Evolutionary conservation across 495 filamentous ascomycete genomes (phyloP).

Genomic region (Aspergillus leporis): DNA sequence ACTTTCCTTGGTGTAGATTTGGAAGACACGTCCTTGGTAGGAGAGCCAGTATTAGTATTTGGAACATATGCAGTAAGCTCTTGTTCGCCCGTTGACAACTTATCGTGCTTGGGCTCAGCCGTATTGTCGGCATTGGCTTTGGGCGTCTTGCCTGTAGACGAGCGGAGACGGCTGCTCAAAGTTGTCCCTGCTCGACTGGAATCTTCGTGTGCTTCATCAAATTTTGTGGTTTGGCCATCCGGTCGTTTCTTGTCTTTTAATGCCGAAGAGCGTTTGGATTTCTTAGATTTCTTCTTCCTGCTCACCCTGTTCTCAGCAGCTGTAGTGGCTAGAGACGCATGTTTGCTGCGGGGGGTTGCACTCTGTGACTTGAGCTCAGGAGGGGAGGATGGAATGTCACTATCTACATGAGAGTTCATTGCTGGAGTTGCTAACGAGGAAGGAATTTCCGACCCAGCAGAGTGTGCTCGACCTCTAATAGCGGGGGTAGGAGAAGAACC

Average conservation of each 20-base stretch:
- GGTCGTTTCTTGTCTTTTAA: constrained; percentile 10
- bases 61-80: neutral
- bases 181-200: constrained; percentile 20
- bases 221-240: neutral
- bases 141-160: constrained; percentile 23
- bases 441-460: constrained; percentile 20
- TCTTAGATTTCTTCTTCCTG: constrained; percentile 22
- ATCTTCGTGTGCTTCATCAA: constrained; percentile 5
- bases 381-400: constrained; percentile 44
- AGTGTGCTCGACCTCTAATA: constrained; percentile 41
- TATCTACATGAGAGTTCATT: constrained; percentile 18
- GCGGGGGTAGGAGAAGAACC: constrained; percentile 81
- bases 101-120: neutral
- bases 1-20: neutral
- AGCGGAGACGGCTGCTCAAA: constrained; percentile 33
- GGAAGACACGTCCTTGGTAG: neutral
- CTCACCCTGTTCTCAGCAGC: constrained; percentile 6
- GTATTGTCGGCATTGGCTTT: constrained; percentile 10
- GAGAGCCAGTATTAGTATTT: neutral
- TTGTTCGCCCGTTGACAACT: neutral
- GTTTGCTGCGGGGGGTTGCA: constrained; percentile 25
- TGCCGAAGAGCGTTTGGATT: constrained; percentile 8
- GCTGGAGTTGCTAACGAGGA: constrained; percentile 20
- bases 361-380: constrained; percentile 32
- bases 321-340: neutral